phyloP scores from a whole-genome alignment of 768 basidiomycete species.

The Termitomyces sp. region DNA sequence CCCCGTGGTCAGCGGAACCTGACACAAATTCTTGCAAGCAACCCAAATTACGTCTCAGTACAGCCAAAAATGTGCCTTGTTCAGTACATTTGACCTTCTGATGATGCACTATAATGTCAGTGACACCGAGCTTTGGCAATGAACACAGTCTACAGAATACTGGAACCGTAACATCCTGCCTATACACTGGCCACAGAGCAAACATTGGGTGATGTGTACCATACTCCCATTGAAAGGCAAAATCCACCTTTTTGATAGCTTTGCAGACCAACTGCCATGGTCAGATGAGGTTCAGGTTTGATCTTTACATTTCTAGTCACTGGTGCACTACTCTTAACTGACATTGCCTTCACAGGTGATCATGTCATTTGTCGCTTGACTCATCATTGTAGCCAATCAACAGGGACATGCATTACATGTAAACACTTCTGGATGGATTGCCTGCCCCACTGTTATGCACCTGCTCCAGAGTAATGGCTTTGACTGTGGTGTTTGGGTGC shows the following conservation, averaged over 20 bases:
- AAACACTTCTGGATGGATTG: not conserved
- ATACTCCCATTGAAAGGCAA: constrained; percentile 10
- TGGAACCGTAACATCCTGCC: constrained; percentile 33
- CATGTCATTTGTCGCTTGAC: not conserved
- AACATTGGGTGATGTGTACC: constrained; percentile 33
- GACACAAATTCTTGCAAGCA: not conserved
- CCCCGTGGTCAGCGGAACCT: too few relatives aligned
- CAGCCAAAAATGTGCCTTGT: not conserved
- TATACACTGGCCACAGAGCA: constrained; percentile 23
- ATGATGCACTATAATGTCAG: constrained; percentile 16
- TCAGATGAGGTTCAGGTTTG: constrained; percentile 1
- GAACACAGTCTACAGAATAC: constrained; percentile 15
- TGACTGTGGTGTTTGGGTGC: not conserved
- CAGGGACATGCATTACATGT: not conserved
- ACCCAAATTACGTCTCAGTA: not conserved
- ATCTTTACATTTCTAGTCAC: not conserved
- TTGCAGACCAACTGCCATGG: constrained; percentile 14
- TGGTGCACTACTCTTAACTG: not conserved
- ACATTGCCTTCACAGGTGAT: not conserved
- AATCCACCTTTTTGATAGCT: constrained; percentile 30
- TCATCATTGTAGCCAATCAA: not conserved
- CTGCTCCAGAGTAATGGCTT: not conserved
- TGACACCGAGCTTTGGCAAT: constrained; percentile 22
- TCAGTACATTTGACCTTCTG: not conserved
- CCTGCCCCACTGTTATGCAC: not conserved